Evolutionary conservation across 2,329 filamentous ascomycete species (phyloP).

Genomic region (Chrysosporium keratinophilum): DNA sequence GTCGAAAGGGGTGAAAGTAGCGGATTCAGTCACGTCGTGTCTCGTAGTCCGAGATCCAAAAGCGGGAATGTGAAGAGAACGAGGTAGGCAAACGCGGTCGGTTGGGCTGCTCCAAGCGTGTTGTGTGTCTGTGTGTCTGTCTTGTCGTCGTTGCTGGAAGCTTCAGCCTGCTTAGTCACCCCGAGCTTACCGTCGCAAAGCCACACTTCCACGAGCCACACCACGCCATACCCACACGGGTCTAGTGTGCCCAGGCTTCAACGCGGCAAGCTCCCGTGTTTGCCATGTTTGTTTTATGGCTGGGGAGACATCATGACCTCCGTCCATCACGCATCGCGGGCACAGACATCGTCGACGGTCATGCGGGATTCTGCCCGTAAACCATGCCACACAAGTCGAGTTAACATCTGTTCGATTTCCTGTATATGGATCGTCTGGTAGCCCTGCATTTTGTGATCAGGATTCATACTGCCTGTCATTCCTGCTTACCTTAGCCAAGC

Average conservation of each 20-base stretch:
- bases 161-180: neutral
- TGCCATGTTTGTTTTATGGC: constrained; percentile 9
- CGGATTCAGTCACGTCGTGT: neutral
- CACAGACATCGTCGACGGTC: neutral
- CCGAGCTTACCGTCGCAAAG: neutral
- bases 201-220: neutral
- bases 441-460: neutral
- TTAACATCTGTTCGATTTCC: neutral
- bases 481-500: neutral
- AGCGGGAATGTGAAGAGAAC: neutral
- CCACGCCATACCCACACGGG: neutral
- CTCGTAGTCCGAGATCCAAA: neutral
- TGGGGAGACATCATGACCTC: neutral
- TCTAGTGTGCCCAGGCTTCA: neutral
- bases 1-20: neutral
- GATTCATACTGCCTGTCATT: neutral
- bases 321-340: neutral
- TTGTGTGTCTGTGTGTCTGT: too few relatives aligned
- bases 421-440: neutral
- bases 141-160: neutral
- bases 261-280: neutral
- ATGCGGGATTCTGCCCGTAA: neutral
- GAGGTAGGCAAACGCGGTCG: neutral
- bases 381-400: neutral
- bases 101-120: neutral